Percentiles rank a stretch among this genome's conserved stretches.
phyloP scores from a whole-genome alignment of 2,329 filamentous ascomycete genomes.

The Aureobasidium lini region DNA sequence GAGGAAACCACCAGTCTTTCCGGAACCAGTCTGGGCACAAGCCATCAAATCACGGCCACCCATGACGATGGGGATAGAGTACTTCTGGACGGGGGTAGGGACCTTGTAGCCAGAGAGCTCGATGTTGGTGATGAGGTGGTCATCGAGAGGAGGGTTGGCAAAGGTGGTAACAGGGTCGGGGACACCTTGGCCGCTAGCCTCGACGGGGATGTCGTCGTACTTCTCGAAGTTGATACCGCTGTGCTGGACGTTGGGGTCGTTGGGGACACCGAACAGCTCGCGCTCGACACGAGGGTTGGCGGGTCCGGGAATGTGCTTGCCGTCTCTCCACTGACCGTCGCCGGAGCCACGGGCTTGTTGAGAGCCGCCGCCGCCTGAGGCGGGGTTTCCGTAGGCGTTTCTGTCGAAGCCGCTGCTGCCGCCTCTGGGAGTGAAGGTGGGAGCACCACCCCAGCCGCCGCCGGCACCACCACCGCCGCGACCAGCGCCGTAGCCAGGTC shows the following conservation, averaged over 20 bases:
- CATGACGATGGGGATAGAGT: conserved; percentile 99
- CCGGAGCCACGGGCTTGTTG: conserved; percentile 70
- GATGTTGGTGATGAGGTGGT: conserved; percentile 90
- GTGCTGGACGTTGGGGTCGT: conserved; percentile 91
- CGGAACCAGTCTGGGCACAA: conserved; percentile 98
- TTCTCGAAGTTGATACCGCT: conserved; percentile 99
- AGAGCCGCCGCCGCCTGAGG: conserved; percentile 39
- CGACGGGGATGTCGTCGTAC: conserved; percentile 98
- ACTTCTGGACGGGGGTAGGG: conserved; percentile 96
- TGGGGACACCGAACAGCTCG: conserved; percentile 84
- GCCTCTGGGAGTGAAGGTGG: conserved; percentile 48
- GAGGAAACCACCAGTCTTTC: conserved; percentile 99
- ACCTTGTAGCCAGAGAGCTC: conserved; percentile 89
- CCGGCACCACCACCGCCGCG: conserved; percentile 25
- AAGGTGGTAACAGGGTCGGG: conserved; percentile 87
- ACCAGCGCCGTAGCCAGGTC: conserved; percentile 34
- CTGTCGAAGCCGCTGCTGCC: conserved; percentile 50
- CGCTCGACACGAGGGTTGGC: conserved; percentile 84
- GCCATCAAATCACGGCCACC: conserved; percentile 97
- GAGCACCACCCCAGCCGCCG: conserved; percentile 47
- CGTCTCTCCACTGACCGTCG: conserved; percentile 92
- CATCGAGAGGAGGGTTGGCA: conserved; percentile 89
- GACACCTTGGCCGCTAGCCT: conserved; percentile 88
- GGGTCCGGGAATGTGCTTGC: conserved; percentile 89
- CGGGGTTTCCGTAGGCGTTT: conserved; percentile 54